phyloP scores from a whole-genome alignment of 106 monocot species.

The Posidonia australis region DNA sequence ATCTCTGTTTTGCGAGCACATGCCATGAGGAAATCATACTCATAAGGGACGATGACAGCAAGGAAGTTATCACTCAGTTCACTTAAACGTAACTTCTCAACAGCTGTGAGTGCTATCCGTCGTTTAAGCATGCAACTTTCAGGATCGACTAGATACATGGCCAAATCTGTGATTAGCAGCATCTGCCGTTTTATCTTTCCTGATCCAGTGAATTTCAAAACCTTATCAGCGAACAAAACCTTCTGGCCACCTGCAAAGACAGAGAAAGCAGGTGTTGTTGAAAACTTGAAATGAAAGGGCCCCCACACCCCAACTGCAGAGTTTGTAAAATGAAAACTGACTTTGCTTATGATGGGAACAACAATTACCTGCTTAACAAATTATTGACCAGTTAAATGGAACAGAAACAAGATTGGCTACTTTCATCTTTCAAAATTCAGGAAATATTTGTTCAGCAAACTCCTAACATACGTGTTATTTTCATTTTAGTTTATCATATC shows the following conservation, averaged over 20 bases:
- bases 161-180: slow-evolving; percentile 73
- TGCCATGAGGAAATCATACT: slow-evolving; percentile 90
- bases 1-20: slow-evolving; percentile 79
- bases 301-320: neutral
- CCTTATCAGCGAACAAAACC: slow-evolving; percentile 83
- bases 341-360: no score
- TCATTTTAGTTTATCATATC: no score
- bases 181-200: slow-evolving; percentile 87
- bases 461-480: no score
- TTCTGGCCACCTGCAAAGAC: slow-evolving; percentile 52
- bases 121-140: slow-evolving; percentile 61
- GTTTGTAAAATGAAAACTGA: neutral
- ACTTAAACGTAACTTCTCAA: slow-evolving; percentile 65
- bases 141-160: slow-evolving; percentile 80
- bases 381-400: no score
- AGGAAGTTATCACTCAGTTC: slow-evolving; percentile 79
- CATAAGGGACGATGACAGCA: slow-evolving; percentile 75
- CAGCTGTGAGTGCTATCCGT: slow-evolving; percentile 66
- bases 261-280: neutral
- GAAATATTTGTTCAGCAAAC: no score
- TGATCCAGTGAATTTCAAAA: slow-evolving; percentile 76
- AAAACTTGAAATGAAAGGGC: no score
- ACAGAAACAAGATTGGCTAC: no score
- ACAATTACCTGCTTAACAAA: no score
- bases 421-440: no score